Conservation (phyloP, 352 stramenopile species). For the Peronosclerospora sorghi region DNA sequence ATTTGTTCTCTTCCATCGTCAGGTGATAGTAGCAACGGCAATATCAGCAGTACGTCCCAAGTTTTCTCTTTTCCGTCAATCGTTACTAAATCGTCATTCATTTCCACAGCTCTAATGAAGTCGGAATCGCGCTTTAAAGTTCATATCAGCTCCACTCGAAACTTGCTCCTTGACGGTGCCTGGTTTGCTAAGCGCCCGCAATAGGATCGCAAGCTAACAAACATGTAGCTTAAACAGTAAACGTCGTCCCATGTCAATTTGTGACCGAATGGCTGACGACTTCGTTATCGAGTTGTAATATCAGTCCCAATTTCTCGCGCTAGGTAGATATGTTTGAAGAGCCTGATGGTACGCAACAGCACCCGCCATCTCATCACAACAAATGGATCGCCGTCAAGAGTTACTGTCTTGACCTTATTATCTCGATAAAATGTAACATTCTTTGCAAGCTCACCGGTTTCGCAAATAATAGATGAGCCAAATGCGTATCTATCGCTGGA, state of each 20-base stretch:
- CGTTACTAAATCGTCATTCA: neutral
- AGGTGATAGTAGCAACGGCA: conserved; percentile 4
- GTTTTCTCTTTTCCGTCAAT: neutral
- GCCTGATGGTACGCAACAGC: too few relatives aligned
- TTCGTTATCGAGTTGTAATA: too few relatives aligned
- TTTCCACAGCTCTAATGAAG: conserved; percentile 34
- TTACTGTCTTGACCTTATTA: conserved; percentile 90
- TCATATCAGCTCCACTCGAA: conserved; percentile 17
- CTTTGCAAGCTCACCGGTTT: conserved; percentile 87
- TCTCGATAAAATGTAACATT: conserved; percentile 82
- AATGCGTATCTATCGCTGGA: conserved; percentile 98
- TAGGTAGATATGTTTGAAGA: too few relatives aligned
- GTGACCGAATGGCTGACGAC: too few relatives aligned
- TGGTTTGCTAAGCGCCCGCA: conserved; percentile 29
- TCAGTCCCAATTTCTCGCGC: too few relatives aligned
- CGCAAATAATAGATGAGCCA: conserved; percentile 96
- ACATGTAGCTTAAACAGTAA: too few relatives aligned
- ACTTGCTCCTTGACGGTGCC: conserved; percentile 33
- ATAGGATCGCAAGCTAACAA: too few relatives aligned
- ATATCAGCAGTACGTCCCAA: conserved; percentile 41
- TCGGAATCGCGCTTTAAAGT: conserved; percentile 30
- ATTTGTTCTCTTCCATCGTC: conserved; percentile 28
- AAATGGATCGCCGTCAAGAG: too few relatives aligned
- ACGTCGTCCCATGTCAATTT: too few relatives aligned
- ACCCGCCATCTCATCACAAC: too few relatives aligned